A percentile compares a stretch with the other conserved stretches of the same genome.
phyloP scores from a whole-genome alignment of 768 basidiomycete genomes.

The Tulasnella sp. region DNA sequence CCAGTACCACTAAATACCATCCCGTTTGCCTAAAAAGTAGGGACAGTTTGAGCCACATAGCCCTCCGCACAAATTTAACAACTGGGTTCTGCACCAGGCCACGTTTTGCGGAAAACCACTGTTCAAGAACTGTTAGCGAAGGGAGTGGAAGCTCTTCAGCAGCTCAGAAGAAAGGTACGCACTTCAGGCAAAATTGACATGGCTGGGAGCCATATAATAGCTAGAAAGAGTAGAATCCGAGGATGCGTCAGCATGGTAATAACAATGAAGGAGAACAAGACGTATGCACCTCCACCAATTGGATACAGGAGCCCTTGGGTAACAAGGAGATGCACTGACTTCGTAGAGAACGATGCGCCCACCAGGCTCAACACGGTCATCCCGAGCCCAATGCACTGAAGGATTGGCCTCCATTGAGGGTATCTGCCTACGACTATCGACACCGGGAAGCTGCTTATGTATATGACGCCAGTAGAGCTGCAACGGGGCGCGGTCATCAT shows the following conservation, averaged over 20 bases:
- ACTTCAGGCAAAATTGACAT: constrained; percentile 1
- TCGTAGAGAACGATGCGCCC: constrained; percentile 3
- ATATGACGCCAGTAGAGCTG: constrained; percentile 8
- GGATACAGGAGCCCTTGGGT: constrained; percentile 8
- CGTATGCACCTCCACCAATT: background rate
- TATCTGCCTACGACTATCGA: background rate
- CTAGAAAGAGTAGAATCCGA: background rate
- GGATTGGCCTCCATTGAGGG: background rate
- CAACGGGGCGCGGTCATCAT: too few species aligned
- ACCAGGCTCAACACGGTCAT: background rate
- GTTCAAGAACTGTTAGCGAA: background rate
- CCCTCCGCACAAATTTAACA: too few species aligned
- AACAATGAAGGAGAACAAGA: background rate
- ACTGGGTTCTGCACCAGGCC: too few species aligned
- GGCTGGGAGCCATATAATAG: background rate
- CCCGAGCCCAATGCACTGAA: too few species aligned
- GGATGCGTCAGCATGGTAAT: background rate
- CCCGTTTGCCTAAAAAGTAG: too few species aligned
- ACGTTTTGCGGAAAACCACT: constrained; percentile 9
- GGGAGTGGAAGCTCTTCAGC: background rate
- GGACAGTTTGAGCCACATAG: background rate
- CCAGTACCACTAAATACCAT: too few species aligned
- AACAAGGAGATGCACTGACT: background rate
- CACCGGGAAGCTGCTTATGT: constrained; percentile 1
- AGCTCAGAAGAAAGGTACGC: background rate